Conservation (phyloP, 2,329 filamentous ascomycete genomes). For the Aspergillus floridensis region DNA sequence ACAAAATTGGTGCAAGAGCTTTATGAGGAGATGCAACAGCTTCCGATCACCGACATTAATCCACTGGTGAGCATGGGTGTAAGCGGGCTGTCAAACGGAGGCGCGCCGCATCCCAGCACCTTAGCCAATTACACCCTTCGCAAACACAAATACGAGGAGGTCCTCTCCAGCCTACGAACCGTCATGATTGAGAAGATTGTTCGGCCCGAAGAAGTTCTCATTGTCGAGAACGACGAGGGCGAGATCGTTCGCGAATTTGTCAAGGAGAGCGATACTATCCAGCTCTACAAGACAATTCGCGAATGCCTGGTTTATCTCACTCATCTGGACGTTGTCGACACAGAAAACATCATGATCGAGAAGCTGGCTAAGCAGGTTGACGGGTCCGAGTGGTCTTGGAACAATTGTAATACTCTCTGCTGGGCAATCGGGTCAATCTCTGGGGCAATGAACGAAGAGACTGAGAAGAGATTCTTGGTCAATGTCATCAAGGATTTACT, state of each 20-base stretch:
- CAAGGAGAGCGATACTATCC: slow-evolving; percentile 98
- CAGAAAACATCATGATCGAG: slow-evolving; percentile 98
- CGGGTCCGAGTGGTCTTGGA: slow-evolving; percentile 96
- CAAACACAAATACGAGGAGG: slow-evolving; percentile 96
- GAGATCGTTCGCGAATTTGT: slow-evolving; percentile 99
- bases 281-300: slow-evolving; percentile 97
- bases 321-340: slow-evolving; percentile 94
- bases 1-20: slow-evolving; percentile 96
- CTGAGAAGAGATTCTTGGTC: slow-evolving; percentile 95
- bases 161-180: slow-evolving; percentile 86
- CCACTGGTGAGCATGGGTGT: slow-evolving; percentile 78
- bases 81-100: slow-evolving; percentile 68
- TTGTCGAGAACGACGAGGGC: slow-evolving; percentile 99
- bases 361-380: slow-evolving; percentile 95
- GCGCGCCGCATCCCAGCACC: slow-evolving; percentile 79
- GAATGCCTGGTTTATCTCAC: slow-evolving; percentile 97
- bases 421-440: slow-evolving; percentile 99
- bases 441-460: slow-evolving; percentile 98
- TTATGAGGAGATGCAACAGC: slow-evolving; percentile 97
- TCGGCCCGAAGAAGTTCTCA: slow-evolving; percentile 91
- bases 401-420: slow-evolving; percentile 98
- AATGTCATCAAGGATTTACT: slow-evolving; percentile 98
- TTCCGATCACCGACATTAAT: slow-evolving; percentile 90
- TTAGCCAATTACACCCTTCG: slow-evolving; percentile 87
- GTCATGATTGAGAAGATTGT: slow-evolving; percentile 99